Evolutionary conservation across 1,284 basidiomycete genomes (phyloP), one percentile per base, ranked within the genome.

Genomic region (Blastosporella zonata): DNA sequence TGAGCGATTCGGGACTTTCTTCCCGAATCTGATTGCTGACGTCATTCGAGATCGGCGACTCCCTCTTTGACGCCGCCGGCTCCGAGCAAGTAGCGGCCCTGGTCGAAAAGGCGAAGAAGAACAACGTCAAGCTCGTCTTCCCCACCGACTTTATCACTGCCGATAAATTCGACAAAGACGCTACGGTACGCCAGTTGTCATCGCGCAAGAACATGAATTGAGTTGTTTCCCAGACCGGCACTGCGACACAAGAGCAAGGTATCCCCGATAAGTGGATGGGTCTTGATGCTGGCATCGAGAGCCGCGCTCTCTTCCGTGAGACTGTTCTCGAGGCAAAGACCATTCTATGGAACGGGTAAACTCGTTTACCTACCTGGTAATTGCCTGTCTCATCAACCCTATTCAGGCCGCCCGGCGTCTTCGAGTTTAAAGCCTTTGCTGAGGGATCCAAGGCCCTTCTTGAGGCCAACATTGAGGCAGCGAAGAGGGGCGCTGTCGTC

Each of bases 191-290:
- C 3, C 23, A 8, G 25, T 27, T 23, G 7, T 22, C 36, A 10
- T 40, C 2, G 36, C 36, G n/a, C n/a, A 12, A 15, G 10, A 4
- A 6, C 21, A 2, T 12, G 4, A 13, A 3, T 22, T 37, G 20
- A 37, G 9, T 37, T 37, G 18, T 22, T 3, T 12, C 22, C 6
- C 15, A 93, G 85, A 86, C 82, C 47, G 87, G 85, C 27, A 68
- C 65, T 47, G 93, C 92, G 9, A 89, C 90, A 18, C 88, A 95
- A 61, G 66, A 74, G 47, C 79, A 89, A 56, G 96, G 96, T 47
- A 97, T 99, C 63, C 93, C 92, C 7, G 87, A 90, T 46, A 90
- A 82, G 43, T 95, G 92, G 91, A 87, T 95, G 87, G 97, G 96
- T 63, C 87, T 99, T 46, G 96, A 95, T 68, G 85, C 77, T 48